Conservation (phyloP, 2,329 filamentous ascomycete species). For the Phialemonium atrogriseum region DNA sequence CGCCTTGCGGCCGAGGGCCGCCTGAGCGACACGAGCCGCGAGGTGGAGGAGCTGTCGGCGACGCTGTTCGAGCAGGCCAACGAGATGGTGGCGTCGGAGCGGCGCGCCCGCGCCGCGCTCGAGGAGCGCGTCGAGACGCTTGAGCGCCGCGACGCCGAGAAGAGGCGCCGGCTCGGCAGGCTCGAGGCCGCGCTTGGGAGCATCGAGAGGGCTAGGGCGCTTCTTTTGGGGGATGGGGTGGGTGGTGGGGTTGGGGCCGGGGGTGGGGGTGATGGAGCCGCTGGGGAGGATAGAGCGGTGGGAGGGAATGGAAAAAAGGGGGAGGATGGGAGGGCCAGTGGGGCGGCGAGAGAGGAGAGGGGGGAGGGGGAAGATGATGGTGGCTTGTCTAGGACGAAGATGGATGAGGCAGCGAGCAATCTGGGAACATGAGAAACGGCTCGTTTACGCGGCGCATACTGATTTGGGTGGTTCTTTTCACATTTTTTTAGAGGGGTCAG, state of each 20-base stretch:
- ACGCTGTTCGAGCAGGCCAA: constrained; percentile 76
- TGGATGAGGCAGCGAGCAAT: too few species aligned
- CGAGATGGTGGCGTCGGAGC: constrained; percentile 75
- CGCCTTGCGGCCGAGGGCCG: constrained; percentile 62
- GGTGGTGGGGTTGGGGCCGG: constrained; percentile 39
- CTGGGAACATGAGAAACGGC: too few species aligned
- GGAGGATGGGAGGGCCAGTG: too few species aligned
- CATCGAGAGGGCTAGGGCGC: constrained; percentile 60
- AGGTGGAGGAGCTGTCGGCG: constrained; percentile 72
- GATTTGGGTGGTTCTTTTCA: too few species aligned
- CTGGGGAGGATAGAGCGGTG: neutral
- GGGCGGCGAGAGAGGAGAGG: too few species aligned
- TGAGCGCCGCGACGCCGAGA: constrained; percentile 62
- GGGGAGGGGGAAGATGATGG: too few species aligned
- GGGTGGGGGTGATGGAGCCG: constrained; percentile 2
- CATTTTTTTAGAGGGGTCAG: too few species aligned
- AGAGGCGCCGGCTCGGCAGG: constrained; percentile 56
- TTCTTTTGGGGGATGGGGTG: too few species aligned
- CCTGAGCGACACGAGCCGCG: constrained; percentile 56
- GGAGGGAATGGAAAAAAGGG: neutral
- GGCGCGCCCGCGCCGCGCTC: constrained; percentile 60
- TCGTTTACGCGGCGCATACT: too few species aligned
- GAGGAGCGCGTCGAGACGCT: constrained; percentile 62
- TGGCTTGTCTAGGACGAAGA: too few species aligned
- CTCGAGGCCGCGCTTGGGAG: constrained; percentile 63